Evolutionary conservation across 371 early-diverging fungal species (phyloP), one percentile per base, ranked within the genome.

Genomic region (Apophysomyces variabilis): DNA sequence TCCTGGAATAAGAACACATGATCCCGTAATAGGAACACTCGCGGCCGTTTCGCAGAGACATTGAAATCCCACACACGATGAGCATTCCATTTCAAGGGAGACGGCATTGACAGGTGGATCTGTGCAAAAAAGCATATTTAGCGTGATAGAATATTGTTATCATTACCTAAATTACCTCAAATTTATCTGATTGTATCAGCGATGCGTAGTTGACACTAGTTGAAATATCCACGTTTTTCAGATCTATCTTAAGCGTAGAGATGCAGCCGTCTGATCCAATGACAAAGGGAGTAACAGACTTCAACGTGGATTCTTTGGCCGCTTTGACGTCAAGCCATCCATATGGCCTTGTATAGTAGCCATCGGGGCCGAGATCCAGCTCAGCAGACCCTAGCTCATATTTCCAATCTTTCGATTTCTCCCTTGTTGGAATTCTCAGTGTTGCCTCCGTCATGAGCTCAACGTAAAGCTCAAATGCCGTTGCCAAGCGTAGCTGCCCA

Each of bases 1-100:
- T 95, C 95, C 71, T 89, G 89, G 18, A 95, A 58, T 7, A 95
- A 73, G 5, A 87, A 87, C n/a, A 94, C 85, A 66, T 95, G 95
- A 57, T 95, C 95, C 9, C 93, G 84, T n/a, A 95, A 73, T 16
- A 94, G 67, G 65, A 82, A 91, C 12, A 91, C 71, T 32, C 76
- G 71, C 13, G 90, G 73, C 1, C 69, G 62, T 39, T 69, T 69
- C 8, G 86, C 56, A 6, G 69, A 66, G 13, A 87, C 61, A 13
- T 82, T 78, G 66, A 92, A 83, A 9, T 78, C 75, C 93, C 94
- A 93, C 5, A 68, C 73, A 26, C 93, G 82, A 59, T 77, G 78
- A 1, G 81, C 85, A 71, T 95, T 94, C 95, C 95, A 95, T n/a
- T 86, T 70, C 7, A 90, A 61, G 1, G 95, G 95, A 47, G 80